A percentile compares a stretch with the other conserved stretches of the same genome.
phyloP scores from a whole-genome alignment of 805 yeast species.

The Priceomyces medius region DNA sequence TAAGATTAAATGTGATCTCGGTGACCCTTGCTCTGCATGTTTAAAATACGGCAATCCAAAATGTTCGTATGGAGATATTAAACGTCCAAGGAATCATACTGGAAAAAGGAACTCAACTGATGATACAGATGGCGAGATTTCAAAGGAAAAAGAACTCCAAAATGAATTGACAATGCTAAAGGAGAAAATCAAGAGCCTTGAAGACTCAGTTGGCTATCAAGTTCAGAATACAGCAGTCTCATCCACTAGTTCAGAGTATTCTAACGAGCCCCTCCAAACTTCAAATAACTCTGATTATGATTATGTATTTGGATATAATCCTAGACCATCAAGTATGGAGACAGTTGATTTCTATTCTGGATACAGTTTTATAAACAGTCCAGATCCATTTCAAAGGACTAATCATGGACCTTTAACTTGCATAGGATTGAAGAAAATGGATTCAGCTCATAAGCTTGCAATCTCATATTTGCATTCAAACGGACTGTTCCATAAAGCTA shows the following conservation, averaged over 20 bases:
- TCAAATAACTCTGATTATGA: neutral
- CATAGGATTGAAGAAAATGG: constrained; percentile 27
- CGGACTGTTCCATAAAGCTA: neutral
- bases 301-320: constrained; percentile 13
- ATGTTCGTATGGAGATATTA: constrained; percentile 20
- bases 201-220: constrained; percentile 9
- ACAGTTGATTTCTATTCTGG: constrained; percentile 19
- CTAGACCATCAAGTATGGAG: constrained; percentile 14
- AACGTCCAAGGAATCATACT: neutral
- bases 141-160: constrained; percentile 6
- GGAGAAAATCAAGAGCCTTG: constrained; percentile 13
- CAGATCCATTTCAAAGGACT: constrained; percentile 23
- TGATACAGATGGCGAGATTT: neutral
- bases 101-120: neutral
- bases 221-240: too few species aligned
- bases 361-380: constrained; percentile 22
- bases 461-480: neutral
- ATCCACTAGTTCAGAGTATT: too few species aligned
- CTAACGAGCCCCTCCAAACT: too few species aligned
- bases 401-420: constrained; percentile 34
- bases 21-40: constrained; percentile 37
- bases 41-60: constrained; percentile 23
- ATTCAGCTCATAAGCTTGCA: constrained; percentile 16
- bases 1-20: constrained; percentile 39
- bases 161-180: constrained; percentile 13